Conservation (phyloP, 495 filamentous ascomycete species). For the Tuber umbilicatum region DNA sequence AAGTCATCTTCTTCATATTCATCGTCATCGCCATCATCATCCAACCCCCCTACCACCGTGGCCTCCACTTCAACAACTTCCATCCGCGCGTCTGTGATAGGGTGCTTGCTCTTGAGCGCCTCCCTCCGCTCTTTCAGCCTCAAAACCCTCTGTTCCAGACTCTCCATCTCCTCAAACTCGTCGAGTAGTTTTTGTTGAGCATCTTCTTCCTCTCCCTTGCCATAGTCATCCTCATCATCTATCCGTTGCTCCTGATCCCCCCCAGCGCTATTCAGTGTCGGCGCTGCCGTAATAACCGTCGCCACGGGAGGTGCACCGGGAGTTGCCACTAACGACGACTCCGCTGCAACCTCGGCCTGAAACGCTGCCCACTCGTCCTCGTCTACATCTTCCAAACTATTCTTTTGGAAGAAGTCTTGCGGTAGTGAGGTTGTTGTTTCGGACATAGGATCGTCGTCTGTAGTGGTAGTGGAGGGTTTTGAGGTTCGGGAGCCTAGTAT, state of each 20-base stretch:
- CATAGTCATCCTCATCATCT: constrained; percentile 44
- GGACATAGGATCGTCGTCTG: constrained; percentile 22
- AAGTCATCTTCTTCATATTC: constrained; percentile 40
- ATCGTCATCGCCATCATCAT: constrained; percentile 45
- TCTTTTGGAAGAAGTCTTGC: constrained; percentile 31
- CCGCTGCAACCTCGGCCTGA: constrained; percentile 71
- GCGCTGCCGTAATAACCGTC: constrained; percentile 62
- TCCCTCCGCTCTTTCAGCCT: constrained; percentile 65
- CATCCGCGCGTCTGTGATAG: constrained; percentile 1
- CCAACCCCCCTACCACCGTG: constrained; percentile 29
- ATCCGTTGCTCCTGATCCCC: constrained; percentile 51
- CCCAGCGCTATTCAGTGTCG: constrained; percentile 57
- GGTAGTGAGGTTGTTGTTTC: constrained; percentile 23
- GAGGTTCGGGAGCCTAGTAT: not conserved
- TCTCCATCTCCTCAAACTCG: constrained; percentile 94
- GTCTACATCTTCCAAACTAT: constrained; percentile 48
- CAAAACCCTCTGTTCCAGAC: constrained; percentile 70
- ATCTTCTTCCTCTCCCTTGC: constrained; percentile 42
- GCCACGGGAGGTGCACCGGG: constrained; percentile 60
- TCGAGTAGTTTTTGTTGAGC: constrained; percentile 68
- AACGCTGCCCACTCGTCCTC: constrained; percentile 90
- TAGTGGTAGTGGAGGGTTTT: not conserved
- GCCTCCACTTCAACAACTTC: constrained; percentile 43
- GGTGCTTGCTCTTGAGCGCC: constrained; percentile 47
- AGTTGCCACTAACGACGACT: constrained; percentile 48